Conservation (phyloP, 2,329 filamentous ascomycete species). For the Fusarium foetens region DNA sequence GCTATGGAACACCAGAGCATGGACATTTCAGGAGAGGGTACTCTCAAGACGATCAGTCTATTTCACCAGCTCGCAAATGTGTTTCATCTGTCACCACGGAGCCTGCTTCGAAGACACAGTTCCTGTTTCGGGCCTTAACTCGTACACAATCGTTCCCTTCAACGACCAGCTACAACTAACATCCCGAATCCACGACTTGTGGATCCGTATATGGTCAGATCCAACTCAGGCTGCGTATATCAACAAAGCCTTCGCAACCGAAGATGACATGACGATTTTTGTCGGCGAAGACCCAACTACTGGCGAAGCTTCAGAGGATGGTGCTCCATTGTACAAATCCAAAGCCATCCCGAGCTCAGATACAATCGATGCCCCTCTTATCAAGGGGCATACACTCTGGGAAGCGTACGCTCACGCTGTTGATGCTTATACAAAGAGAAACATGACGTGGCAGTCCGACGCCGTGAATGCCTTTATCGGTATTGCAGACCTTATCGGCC, state of each 20-base stretch:
- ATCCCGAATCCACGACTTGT: slow-evolving; percentile 1
- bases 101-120: slow-evolving; percentile 9
- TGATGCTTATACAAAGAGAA: slow-evolving; percentile 14
- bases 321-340: slow-evolving; percentile 4
- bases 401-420: slow-evolving; percentile 16
- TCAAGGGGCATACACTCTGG: slow-evolving; percentile 6
- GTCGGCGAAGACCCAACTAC: slow-evolving; percentile 13
- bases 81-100: slow-evolving; percentile 18
- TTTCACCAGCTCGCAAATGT: slow-evolving; percentile 18
- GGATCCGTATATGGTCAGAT: slow-evolving; percentile 12
- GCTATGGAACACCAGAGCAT: slow-evolving; percentile 18
- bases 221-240: not conserved
- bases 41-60: slow-evolving; percentile 16
- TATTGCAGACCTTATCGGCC: slow-evolving; percentile 16
- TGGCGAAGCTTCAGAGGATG: not conserved
- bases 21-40: slow-evolving; percentile 21
- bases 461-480: slow-evolving; percentile 25
- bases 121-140: not conserved
- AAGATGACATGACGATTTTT: slow-evolving; percentile 1
- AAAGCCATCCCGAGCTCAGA: slow-evolving; percentile 1
- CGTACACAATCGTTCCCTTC: not conserved
- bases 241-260: slow-evolving; percentile 17
- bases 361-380: slow-evolving; percentile 2
- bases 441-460: slow-evolving; percentile 23
- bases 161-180: slow-evolving; percentile 9